These are phyloP conservation scores for Elongisporangium prolatum DNA, from an alignment of 352 stramenopile genomes.

Conservation along the genomic window DNA sequence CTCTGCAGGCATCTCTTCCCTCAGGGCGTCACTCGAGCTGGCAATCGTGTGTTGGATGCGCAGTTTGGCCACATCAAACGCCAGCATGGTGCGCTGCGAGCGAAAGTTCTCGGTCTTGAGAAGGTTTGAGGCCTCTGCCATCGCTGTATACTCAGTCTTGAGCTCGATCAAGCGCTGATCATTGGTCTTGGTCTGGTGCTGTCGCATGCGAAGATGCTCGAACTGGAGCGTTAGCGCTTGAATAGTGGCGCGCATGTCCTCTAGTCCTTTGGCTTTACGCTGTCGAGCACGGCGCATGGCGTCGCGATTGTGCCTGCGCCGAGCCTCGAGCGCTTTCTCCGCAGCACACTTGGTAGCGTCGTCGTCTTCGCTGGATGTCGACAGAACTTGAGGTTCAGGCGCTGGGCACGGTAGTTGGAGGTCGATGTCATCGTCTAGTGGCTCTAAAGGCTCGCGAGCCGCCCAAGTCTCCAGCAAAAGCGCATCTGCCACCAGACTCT, in stretches of 20 bases:
- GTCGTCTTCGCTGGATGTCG: neutral
- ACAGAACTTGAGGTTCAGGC: neutral
- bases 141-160: constrained; percentile 20
- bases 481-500: neutral
- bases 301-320: constrained; percentile 46
- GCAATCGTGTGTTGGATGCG: neutral
- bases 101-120: constrained; percentile 34
- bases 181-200: constrained; percentile 4
- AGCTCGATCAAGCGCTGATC: neutral
- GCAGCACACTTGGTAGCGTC: neutral
- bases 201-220: constrained; percentile 14
- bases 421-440: neutral
- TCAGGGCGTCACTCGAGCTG: neutral
- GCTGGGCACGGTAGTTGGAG: neutral
- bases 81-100: constrained; percentile 30
- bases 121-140: constrained; percentile 24
- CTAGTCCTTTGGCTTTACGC: constrained; percentile 34
- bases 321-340: constrained; percentile 22
- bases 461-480: neutral
- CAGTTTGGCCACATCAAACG: neutral
- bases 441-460: neutral
- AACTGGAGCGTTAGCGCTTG: constrained; percentile 41
- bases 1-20: neutral
- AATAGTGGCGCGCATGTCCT: constrained; percentile 38
- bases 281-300: constrained; percentile 45